Evolutionary conservation across 495 filamentous ascomycete species (phyloP).

Genomic region (Cladorrhinum samala): DNA sequence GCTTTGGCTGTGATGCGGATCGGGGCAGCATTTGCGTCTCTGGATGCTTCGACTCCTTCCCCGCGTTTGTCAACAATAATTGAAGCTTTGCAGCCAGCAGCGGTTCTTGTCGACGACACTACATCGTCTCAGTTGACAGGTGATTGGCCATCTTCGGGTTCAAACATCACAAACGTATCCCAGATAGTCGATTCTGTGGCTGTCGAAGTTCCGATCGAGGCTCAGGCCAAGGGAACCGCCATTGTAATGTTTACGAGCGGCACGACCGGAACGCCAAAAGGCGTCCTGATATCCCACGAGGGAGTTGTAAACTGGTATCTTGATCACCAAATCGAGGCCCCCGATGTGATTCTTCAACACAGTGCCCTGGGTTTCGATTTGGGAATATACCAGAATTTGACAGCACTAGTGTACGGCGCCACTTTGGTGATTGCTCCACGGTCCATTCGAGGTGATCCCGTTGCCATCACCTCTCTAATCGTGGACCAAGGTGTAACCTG

Average conservation of each 20-base stretch:
- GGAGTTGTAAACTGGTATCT: no score
- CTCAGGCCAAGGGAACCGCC: constrained; percentile 2
- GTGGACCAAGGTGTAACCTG: not conserved
- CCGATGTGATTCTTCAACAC: not conserved
- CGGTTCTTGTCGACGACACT: not conserved
- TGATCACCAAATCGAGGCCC: no score
- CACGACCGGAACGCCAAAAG: constrained; percentile 36
- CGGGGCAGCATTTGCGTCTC: not conserved
- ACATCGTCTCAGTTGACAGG: not conserved
- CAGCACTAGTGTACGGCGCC: not conserved
- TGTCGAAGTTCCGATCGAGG: no score
- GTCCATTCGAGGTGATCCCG: not conserved
- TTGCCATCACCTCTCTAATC: not conserved
- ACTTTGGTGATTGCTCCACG: not conserved
- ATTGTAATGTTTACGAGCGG: constrained; percentile 37
- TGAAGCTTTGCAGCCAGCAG: not conserved
- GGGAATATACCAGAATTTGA: not conserved
- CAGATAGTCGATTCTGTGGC: no score
- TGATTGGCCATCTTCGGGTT: not conserved
- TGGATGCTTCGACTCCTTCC: not conserved
- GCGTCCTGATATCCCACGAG: constrained; percentile 26
- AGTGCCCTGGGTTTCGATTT: not conserved
- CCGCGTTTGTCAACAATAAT: not conserved
- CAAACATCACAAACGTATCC: no score
- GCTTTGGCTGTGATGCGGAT: not conserved